These are phyloP conservation scores for Naganishia cerealis DNA, from an alignment of 1,284 basidiomycete genomes.

Conservation along the genomic window DNA sequence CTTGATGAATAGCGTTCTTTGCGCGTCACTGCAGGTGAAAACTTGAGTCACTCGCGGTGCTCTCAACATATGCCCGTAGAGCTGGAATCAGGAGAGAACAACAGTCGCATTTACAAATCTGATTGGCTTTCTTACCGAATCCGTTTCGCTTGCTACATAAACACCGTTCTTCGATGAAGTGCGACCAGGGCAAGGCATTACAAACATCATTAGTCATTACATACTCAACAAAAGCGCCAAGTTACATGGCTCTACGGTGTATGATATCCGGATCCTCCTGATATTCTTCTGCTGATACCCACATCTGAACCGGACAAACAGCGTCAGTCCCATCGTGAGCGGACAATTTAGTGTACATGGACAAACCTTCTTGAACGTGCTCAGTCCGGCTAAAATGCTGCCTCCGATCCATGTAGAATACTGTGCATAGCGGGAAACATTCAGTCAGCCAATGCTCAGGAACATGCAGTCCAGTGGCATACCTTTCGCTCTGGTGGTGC, in stretches of 20 bases:
- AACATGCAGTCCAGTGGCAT: slow-evolving; percentile 16
- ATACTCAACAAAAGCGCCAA: background rate
- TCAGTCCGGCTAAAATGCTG: slow-evolving; percentile 89
- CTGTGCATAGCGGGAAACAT: slow-evolving; percentile 37
- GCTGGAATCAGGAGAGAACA: too few relatives aligned
- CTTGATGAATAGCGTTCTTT: too few relatives aligned
- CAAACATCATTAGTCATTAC: slow-evolving; percentile 8
- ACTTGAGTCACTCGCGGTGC: background rate
- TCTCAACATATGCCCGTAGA: too few relatives aligned
- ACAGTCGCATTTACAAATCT: too few relatives aligned
- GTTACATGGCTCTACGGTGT: slow-evolving; percentile 60
- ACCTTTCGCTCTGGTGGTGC: slow-evolving; percentile 96
- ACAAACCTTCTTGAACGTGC: slow-evolving; percentile 88
- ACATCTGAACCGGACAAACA: slow-evolving; percentile 66
- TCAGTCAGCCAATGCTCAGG: background rate
- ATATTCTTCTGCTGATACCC: slow-evolving; percentile 98
- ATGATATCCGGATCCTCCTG: slow-evolving; percentile 98
- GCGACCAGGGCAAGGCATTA: background rate
- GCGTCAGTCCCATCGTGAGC: background rate
- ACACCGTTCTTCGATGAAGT: background rate
- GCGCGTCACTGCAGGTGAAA: background rate
- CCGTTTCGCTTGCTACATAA: background rate
- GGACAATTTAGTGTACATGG: background rate
- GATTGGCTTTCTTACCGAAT: background rate
- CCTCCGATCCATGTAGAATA: slow-evolving; percentile 99